Conservation (phyloP, 2,329 filamentous ascomycete species). For the Penicillium sp. region DNA sequence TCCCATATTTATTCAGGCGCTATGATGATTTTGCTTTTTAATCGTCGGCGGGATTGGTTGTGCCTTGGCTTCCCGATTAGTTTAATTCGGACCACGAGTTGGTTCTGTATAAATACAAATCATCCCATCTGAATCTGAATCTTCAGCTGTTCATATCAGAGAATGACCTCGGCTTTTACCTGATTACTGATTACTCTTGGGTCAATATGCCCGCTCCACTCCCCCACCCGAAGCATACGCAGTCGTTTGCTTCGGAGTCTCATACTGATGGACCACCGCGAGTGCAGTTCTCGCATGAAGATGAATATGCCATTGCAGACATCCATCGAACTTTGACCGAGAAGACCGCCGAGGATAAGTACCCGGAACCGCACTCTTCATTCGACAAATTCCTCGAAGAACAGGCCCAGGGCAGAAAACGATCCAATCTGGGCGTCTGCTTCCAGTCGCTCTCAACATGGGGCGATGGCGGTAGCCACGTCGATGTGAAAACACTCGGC, state of each 20-base stretch:
- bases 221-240: conserved; percentile 22
- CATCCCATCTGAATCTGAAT: not conserved
- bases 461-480: conserved; percentile 63
- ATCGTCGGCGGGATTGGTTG: conserved; percentile 4
- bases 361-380: conserved; percentile 57
- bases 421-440: conserved; percentile 72
- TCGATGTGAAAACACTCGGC: conserved; percentile 68
- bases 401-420: conserved; percentile 65
- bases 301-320: conserved; percentile 33
- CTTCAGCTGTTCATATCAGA: not conserved
- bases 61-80: conserved; percentile 18
- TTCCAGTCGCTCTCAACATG: conserved; percentile 73
- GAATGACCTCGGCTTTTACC: conserved; percentile 1
- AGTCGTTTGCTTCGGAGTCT: conserved; percentile 19
- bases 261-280: conserved; percentile 16
- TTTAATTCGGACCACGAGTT: not conserved
- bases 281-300: conserved; percentile 31
- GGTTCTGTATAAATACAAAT: conserved; percentile 2
- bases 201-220: conserved; percentile 32
- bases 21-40: not conserved
- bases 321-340: conserved; percentile 35
- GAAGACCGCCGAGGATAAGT: conserved; percentile 13
- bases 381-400: conserved; percentile 69
- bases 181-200: not conserved
- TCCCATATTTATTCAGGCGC: not conserved